Evolutionary conservation across 768 basidiomycete genomes (phyloP).

Genomic region (Mycena vitilis): DNA sequence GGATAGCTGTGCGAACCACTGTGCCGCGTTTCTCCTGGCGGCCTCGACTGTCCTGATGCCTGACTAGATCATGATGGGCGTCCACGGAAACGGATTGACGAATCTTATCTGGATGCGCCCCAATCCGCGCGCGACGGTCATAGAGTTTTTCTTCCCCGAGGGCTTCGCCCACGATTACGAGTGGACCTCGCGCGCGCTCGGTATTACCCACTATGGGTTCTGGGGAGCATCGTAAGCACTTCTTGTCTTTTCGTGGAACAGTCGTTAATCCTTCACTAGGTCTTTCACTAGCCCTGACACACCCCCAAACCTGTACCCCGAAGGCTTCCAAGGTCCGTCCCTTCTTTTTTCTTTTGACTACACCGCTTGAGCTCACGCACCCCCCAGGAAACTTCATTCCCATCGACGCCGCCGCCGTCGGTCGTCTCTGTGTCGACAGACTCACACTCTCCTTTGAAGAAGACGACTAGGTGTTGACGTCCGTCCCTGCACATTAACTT

Average conservation of each 20-base stretch:
- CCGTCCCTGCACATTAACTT: constrained; percentile 7
- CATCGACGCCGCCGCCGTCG: constrained; percentile 78
- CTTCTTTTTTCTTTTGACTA: background rate
- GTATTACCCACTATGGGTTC: constrained; percentile 84
- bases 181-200: constrained; percentile 63
- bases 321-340: constrained; percentile 86
- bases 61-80: constrained; percentile 89
- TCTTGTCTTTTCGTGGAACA: constrained; percentile 3
- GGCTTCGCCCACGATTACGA: constrained; percentile 92
- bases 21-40: constrained; percentile 50
- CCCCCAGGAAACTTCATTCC: constrained; percentile 80
- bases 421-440: constrained; percentile 67
- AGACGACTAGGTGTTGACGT: constrained; percentile 58
- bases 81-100: constrained; percentile 93
- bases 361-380: background rate
- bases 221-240: constrained; percentile 76
- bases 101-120: constrained; percentile 94
- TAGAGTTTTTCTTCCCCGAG: constrained; percentile 89
- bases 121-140: constrained; percentile 82
- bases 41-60: constrained; percentile 16
- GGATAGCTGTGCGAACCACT: constrained; percentile 85
- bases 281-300: constrained; percentile 80
- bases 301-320: constrained; percentile 78
- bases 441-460: constrained; percentile 68
- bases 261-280: constrained; percentile 47